Evolutionary conservation across 495 filamentous ascomycete genomes (phyloP).

Genomic region (Daldinia vernicosa): DNA sequence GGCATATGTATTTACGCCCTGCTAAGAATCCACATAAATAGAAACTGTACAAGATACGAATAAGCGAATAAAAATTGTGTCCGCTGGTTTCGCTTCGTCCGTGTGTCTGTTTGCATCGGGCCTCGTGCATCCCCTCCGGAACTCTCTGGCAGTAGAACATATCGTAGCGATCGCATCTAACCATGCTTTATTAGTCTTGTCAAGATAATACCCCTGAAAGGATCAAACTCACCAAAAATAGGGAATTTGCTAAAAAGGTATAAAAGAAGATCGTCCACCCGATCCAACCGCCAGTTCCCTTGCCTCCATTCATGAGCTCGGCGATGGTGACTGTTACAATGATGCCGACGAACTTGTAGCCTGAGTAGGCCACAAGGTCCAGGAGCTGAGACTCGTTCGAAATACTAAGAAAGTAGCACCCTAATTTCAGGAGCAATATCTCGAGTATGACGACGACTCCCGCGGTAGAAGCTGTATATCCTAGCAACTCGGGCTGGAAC

Average conservation of each 20-base stretch:
- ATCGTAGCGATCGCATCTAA: conserved; percentile 91
- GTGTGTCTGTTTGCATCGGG: conserved; percentile 74
- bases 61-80: conserved; percentile 97
- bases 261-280: conserved; percentile 91
- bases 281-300: conserved; percentile 83
- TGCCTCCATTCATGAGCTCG: conserved; percentile 77
- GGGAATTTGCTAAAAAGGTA: conserved; percentile 91
- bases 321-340: conserved; percentile 84
- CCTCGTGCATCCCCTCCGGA: conserved; percentile 67
- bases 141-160: conserved; percentile 91
- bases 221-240: conserved; percentile 79
- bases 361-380: conserved; percentile 93
- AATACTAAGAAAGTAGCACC: conserved; percentile 91
- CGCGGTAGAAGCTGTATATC: conserved; percentile 84
- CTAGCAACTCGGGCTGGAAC: conserved; percentile 93
- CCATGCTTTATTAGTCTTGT: conserved; percentile 36
- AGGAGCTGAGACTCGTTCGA: conserved; percentile 86
- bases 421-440: conserved; percentile 87
- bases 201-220: neutral
- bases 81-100: conserved; percentile 84
- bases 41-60: conserved; percentile 89
- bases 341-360: conserved; percentile 98
- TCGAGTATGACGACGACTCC: conserved; percentile 84
- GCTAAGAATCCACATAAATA: conserved; percentile 94
- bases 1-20: conserved; percentile 41